Conservation (phyloP, 805 yeast species). For the Dipodascus geniculatus region DNA sequence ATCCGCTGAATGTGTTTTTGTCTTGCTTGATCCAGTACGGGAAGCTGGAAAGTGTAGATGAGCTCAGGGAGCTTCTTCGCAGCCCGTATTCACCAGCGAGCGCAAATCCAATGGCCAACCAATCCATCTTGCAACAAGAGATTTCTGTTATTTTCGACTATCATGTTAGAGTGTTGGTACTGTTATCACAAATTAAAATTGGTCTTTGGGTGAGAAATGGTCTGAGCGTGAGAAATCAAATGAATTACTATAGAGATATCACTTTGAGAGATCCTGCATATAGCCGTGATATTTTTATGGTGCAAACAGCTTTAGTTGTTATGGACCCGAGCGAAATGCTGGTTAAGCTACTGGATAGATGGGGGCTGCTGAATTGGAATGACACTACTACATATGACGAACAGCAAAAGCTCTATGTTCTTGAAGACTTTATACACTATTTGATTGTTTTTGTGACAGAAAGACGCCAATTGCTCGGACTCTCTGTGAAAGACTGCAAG, state of each 20-base stretch:
- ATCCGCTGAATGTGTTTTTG: slow-evolving; percentile 66
- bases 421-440: slow-evolving; percentile 68
- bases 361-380: slow-evolving; percentile 53
- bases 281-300: slow-evolving; percentile 61
- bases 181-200: slow-evolving; percentile 71
- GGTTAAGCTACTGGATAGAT: slow-evolving; percentile 49
- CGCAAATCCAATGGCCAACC: background rate
- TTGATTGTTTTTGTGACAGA: slow-evolving; percentile 61
- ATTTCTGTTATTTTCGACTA: slow-evolving; percentile 43
- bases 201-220: slow-evolving; percentile 97
- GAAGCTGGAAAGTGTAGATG: slow-evolving; percentile 14
- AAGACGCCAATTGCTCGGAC: slow-evolving; percentile 43
- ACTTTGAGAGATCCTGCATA: slow-evolving; percentile 77
- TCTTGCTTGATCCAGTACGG: slow-evolving; percentile 58
- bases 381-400: slow-evolving; percentile 28
- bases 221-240: slow-evolving; percentile 62
- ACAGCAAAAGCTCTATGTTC: slow-evolving; percentile 30
- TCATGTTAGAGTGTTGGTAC: slow-evolving; percentile 64
- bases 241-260: slow-evolving; percentile 64
- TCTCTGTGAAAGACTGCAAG: slow-evolving; percentile 34
- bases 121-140: slow-evolving; percentile 4
- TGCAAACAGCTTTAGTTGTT: slow-evolving; percentile 48
- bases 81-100: background rate
- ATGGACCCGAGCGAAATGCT: slow-evolving; percentile 46
- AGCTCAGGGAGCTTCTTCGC: slow-evolving; percentile 15